These are phyloP conservation scores for Chlorella variabilis DNA, from an alignment of 163 green algal genomes.

Conservation along the genomic window DNA sequence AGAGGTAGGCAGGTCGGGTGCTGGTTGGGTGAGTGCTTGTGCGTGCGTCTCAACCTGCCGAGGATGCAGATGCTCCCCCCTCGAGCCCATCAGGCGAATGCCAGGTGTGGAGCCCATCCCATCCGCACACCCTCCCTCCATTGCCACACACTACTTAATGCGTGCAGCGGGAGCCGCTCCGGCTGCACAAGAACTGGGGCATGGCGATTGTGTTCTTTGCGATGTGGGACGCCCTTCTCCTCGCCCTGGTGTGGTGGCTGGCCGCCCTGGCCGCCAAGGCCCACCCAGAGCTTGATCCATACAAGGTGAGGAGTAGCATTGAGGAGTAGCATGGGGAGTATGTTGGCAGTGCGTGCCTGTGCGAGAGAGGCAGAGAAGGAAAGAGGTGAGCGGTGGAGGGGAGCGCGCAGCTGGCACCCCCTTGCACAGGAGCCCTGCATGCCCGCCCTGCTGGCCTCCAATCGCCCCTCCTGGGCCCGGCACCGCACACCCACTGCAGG, in stretches of 20 bases:
- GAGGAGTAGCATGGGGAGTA: not conserved
- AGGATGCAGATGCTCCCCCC: too few species aligned
- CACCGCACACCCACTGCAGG: not conserved
- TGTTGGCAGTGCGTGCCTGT: too few species aligned
- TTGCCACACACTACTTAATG: not conserved
- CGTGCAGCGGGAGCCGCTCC: constrained; percentile 24
- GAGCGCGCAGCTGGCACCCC: too few species aligned
- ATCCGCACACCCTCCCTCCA: too few species aligned
- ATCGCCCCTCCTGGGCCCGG: not conserved
- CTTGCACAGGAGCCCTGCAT: too few species aligned
- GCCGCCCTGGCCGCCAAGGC: not conserved
- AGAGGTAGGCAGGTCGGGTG: too few species aligned
- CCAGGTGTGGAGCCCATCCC: too few species aligned
- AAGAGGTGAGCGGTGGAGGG: not conserved
- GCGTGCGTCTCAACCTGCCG: too few species aligned
- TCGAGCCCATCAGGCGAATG: too few species aligned
- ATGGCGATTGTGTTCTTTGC: constrained; percentile 20
- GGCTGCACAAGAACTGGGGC: constrained; percentile 23
- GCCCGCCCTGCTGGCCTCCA: too few species aligned
- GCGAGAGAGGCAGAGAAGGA: too few species aligned
- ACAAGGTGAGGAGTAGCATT: constrained; percentile 5
- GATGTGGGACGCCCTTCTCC: constrained; percentile 16
- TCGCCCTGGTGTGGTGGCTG: not conserved
- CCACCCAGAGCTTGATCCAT: not conserved
- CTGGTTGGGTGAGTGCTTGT: too few species aligned